phyloP scores from a whole-genome alignment of 75 land plant species.

The Isoetes taiwanensis region DNA sequence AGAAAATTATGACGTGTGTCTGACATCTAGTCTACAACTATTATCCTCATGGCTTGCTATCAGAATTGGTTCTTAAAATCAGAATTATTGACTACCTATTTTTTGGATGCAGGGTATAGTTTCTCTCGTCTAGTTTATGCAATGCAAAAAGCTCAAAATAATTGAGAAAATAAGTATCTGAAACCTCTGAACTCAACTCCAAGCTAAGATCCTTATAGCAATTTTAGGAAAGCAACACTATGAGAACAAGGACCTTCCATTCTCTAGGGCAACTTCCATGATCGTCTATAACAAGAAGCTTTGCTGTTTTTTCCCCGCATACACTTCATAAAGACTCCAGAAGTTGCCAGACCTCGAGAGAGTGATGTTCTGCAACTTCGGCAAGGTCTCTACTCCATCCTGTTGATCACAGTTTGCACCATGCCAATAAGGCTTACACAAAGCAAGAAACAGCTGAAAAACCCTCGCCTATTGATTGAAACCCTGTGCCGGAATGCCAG shows the following conservation, averaged over 20 bases:
- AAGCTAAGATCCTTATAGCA: not conserved
- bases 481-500: no score
- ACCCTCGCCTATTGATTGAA: no score
- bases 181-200: not conserved
- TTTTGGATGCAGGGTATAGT: no score
- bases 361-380: slow-evolving; percentile 22
- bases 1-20: no score
- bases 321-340: slow-evolving; percentile 59
- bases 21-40: no score
- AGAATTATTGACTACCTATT: no score
- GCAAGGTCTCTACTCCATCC: no score
- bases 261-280: slow-evolving; percentile 9
- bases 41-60: no score
- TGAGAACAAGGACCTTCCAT: slow-evolving; percentile 38
- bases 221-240: not conserved
- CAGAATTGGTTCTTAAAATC: no score
- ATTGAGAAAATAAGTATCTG: not conserved
- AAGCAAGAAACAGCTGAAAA: no score
- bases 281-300: not conserved
- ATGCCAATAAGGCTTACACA: no score
- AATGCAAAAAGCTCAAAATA: not conserved
- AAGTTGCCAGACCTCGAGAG: slow-evolving; percentile 32
- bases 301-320: slow-evolving; percentile 17
- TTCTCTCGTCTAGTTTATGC: not conserved
- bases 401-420: no score